Conservation (phyloP, 2,329 filamentous ascomycete species). For the Ilyonectria destructans region DNA sequence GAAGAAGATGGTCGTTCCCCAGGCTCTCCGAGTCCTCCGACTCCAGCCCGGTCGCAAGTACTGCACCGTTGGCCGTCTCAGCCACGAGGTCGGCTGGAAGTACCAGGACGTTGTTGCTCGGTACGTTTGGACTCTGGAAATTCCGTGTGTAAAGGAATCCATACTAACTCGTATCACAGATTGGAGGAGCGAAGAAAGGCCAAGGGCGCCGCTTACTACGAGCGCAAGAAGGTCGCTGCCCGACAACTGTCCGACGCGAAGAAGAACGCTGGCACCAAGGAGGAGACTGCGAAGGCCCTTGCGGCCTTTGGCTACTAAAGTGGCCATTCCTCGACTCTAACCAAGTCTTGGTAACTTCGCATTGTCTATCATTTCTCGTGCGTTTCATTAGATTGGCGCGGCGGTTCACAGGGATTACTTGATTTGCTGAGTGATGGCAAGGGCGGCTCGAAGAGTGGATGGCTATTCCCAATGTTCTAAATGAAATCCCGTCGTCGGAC, state of each 20-base stretch:
- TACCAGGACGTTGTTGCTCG: slow-evolving; percentile 99
- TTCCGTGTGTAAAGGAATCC: slow-evolving; percentile 1
- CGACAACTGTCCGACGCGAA: slow-evolving; percentile 93
- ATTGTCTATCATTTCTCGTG: slow-evolving; percentile 65
- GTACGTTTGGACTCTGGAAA: slow-evolving; percentile 71
- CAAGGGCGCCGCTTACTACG: slow-evolving; percentile 99
- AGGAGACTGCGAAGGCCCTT: slow-evolving; percentile 90
- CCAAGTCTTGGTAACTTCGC: slow-evolving; percentile 54
- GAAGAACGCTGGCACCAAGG: slow-evolving; percentile 90
- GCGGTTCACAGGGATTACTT: slow-evolving; percentile 68
- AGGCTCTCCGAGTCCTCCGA: slow-evolving; percentile 95
- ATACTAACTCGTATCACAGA: slow-evolving; percentile 66
- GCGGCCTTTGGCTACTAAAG: slow-evolving; percentile 91
- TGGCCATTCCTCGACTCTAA: slow-evolving; percentile 51
- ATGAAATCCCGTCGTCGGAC: slow-evolving; percentile 55
- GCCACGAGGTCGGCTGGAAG: slow-evolving; percentile 99
- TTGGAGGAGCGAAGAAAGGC: slow-evolving; percentile 99
- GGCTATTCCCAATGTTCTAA: slow-evolving; percentile 56
- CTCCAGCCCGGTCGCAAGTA: slow-evolving; percentile 99
- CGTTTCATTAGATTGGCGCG: slow-evolving; percentile 71
- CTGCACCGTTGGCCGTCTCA: slow-evolving; percentile 98
- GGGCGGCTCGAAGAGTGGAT: slow-evolving; percentile 57
- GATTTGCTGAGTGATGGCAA: slow-evolving; percentile 65
- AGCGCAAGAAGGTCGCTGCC: slow-evolving; percentile 98
- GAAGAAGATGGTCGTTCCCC: slow-evolving; percentile 99